Evolutionary conservation across 768 basidiomycete species (phyloP).

Genomic region (Neoboletus brunneissimus): DNA sequence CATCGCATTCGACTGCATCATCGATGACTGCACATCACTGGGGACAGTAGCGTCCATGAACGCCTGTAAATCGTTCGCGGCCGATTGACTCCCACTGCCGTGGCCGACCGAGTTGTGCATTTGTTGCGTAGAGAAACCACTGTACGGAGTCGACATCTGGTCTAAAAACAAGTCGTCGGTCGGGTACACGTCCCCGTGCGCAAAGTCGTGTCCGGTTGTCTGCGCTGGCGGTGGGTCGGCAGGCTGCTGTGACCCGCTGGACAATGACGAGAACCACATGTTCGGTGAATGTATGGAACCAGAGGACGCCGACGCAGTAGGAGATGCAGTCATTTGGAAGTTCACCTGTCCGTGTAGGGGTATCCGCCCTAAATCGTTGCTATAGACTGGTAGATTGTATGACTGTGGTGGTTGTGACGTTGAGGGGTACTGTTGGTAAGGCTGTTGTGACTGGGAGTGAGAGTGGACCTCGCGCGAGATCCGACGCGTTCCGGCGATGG

Average conservation of each 20-base stretch:
- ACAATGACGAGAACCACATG: conserved; percentile 23
- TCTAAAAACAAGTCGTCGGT: conserved; percentile 25
- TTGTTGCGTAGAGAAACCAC: conserved; percentile 1
- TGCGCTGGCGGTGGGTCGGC: background rate
- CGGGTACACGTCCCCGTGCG: conserved; percentile 8
- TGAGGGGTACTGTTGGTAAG: conserved; percentile 4
- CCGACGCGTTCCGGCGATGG: conserved; percentile 36
- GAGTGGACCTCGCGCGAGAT: conserved; percentile 26
- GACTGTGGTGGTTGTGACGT: conserved; percentile 13
- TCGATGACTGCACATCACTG: background rate
- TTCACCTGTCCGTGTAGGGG: conserved; percentile 39
- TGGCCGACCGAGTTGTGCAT: background rate
- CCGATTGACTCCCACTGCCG: background rate
- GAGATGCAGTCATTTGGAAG: conserved; percentile 8
- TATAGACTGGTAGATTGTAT: conserved; percentile 51
- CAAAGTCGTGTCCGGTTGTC: conserved; percentile 2
- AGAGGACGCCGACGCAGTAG: background rate
- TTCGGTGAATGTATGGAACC: conserved; percentile 2
- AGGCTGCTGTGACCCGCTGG: conserved; percentile 1
- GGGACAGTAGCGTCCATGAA: conserved; percentile 11
- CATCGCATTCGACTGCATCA: background rate
- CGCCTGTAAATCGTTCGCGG: conserved; percentile 11
- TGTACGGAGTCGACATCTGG: conserved; percentile 13
- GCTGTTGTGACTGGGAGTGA: conserved; percentile 9
- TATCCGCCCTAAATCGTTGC: conserved; percentile 54